phyloP scores from a whole-genome alignment of 257 asterid species.

The Echium plantagineum region DNA sequence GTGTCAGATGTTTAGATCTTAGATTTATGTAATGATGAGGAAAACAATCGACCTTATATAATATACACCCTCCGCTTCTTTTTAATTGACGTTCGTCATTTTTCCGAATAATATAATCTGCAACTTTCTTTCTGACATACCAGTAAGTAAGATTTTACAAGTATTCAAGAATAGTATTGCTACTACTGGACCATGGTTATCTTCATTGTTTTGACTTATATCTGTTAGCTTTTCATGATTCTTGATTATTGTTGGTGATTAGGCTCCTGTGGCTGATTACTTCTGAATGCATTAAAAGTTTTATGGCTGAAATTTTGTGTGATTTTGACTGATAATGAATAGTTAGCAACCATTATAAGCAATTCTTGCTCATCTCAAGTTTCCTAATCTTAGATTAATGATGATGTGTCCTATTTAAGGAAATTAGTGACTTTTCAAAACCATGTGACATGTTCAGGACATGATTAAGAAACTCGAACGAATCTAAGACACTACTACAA shows the following conservation, averaged over 20 bases:
- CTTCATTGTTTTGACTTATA: too few species aligned
- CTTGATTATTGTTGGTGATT: slow-evolving; percentile 10
- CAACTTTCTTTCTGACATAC: too few species aligned
- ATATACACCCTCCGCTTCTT: too few species aligned
- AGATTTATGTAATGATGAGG: slow-evolving; percentile 23
- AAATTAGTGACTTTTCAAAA: neutral
- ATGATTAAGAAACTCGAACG: too few species aligned
- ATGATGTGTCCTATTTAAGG: neutral
- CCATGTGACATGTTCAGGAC: neutral
- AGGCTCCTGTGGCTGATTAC: slow-evolving; percentile 23
- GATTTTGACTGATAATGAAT: slow-evolving; percentile 14
- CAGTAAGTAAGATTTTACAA: too few species aligned
- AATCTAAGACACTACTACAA: too few species aligned
- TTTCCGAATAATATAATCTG: too few species aligned
- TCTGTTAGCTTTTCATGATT: too few species aligned
- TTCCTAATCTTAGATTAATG: neutral
- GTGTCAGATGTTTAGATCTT: slow-evolving; percentile 75
- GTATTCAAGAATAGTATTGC: too few species aligned
- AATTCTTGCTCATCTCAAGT: slow-evolving; percentile 26
- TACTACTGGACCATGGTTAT: too few species aligned
- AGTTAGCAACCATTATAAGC: slow-evolving; percentile 42
- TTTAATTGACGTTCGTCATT: too few species aligned
- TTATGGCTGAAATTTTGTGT: slow-evolving; percentile 25
- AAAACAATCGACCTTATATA: neutral
- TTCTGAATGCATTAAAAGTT: slow-evolving; percentile 14